A percentile compares a stretch with the other conserved stretches of the same genome.
Conservation (phyloP, 345 rosid species). For the Anacardium occidentale region DNA sequence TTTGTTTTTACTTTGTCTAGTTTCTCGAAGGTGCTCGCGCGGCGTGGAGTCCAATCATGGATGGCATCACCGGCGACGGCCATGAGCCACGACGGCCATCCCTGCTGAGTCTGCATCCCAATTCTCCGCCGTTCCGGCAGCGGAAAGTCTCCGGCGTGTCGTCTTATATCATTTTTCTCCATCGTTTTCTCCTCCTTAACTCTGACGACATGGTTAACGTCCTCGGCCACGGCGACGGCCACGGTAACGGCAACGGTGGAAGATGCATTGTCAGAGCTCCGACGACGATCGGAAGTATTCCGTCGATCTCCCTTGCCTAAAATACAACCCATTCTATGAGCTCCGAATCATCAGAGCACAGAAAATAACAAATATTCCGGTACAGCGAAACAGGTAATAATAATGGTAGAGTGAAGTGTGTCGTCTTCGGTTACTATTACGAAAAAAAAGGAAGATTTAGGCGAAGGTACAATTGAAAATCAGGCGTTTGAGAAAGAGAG, state of each 20-base stretch:
- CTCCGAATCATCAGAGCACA: conserved; percentile 21
- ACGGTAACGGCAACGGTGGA: conserved; percentile 23
- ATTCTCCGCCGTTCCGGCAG: conserved; percentile 37
- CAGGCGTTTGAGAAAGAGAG: not conserved
- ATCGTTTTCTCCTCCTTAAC: conserved; percentile 28
- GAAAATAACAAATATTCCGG: conserved; percentile 16
- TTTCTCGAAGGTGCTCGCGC: conserved; percentile 77
- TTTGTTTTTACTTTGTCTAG: conserved; percentile 60
- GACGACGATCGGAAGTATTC: conserved; percentile 28
- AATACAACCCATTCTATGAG: conserved; percentile 63
- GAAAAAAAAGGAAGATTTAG: conserved; percentile 10
- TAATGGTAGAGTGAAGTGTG: not conserved
- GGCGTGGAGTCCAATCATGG: conserved; percentile 73
- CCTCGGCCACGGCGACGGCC: conserved; percentile 31
- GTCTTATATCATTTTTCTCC: conserved; percentile 29
- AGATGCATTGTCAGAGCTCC: conserved; percentile 33
- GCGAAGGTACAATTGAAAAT: too few relatives aligned
- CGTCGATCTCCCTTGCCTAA: conserved; percentile 41
- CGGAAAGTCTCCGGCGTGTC: conserved; percentile 37
- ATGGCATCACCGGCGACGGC: conserved; percentile 76
- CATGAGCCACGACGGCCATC: conserved; percentile 86
- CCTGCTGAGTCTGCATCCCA: conserved; percentile 36
- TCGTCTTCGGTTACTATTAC: not conserved
- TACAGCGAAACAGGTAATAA: not conserved
- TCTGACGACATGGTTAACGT: conserved; percentile 23